Base-by-base conservation (phyloP, 1,284 basidiomycete species). In the Thecaphora thlaspeos region DNA sequence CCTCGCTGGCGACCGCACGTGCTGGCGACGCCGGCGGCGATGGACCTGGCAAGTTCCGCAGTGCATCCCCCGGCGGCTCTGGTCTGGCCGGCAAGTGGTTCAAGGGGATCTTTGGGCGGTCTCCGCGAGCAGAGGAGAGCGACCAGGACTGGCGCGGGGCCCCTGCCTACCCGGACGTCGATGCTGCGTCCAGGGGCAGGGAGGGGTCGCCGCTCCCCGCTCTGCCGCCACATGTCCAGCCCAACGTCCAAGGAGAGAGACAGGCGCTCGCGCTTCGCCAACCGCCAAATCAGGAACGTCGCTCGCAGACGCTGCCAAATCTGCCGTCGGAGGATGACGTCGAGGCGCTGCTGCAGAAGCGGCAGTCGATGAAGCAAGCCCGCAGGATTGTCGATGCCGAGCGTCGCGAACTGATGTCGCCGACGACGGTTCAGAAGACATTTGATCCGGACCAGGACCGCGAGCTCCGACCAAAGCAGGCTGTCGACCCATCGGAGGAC, bases 311-410 rank as follows among this genome's bases (percentile, higher is more conserved):
- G 36, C 14, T 37, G 36, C 36, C 36, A 7, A 37, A 37, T 7
- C 36, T 15, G 17, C 38, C 43, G 4, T 51, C 46, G 8, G 63
- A 67, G 36, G 67, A 56, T 26, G 71, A 73, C 19, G 58, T 56
- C 28, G 63, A 75, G 34, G 68, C 70, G 1, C 47, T 52, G 17
- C 57, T 61, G 18, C 64, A 60, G 41, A 71, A 73, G 53, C 56
- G 70, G 22, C 48, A 57, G 5, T 67, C 69, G 4, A 63, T 68
- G 58, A 54, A 66, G 1, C 67, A 70, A 41, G 74, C 74, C 9
- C 55, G 60, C 12, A 50, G 55, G n/a, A 72, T 76, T 39, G 68
- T 75, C 43, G 74, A 76, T 36, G 46, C 58, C 32, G 73, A 76
- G 49, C 53, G 70, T 10, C 50, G 57, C 39, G 28, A 52, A 15